These are phyloP conservation scores for Talaromyces sp. DNA, from an alignment of 2,329 filamentous ascomycete genomes.

Conservation along the genomic window DNA sequence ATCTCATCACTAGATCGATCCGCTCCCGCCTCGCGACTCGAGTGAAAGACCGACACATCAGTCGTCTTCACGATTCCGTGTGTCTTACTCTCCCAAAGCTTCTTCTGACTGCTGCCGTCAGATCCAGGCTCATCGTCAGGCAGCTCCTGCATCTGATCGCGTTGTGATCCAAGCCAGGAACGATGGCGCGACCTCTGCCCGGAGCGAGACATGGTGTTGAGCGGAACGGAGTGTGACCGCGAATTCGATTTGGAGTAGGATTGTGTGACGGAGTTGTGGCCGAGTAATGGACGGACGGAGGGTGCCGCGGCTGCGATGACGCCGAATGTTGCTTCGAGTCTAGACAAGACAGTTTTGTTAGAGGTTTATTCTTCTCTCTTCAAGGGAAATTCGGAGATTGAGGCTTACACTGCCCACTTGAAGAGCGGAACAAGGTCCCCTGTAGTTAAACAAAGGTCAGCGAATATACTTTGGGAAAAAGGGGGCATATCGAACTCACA, in stretches of 20 bases:
- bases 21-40: neutral
- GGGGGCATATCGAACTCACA: neutral
- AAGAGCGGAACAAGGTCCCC: constrained; percentile 15
- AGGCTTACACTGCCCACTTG: constrained; percentile 16
- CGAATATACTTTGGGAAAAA: neutral
- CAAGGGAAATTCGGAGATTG: neutral
- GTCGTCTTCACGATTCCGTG: constrained; percentile 16
- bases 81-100: neutral
- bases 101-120: constrained; percentile 7
- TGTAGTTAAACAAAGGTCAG: neutral
- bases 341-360: neutral
- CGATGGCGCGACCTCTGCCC: neutral
- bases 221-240: constrained; percentile 13
- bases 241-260: constrained; percentile 8
- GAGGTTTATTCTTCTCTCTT: neutral
- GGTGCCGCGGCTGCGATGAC: constrained; percentile 6
- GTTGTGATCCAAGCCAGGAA: constrained; percentile 12
- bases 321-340: constrained; percentile 17
- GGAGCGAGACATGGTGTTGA: constrained; percentile 11
- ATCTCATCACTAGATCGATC: constrained; percentile 9
- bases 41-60: constrained; percentile 10
- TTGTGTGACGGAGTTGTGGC: constrained; percentile 10
- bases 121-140: constrained; percentile 1
- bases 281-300: constrained; percentile 11
- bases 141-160: constrained; percentile 4